A percentile compares a stretch with the other conserved stretches of the same genome.
phyloP scores from a whole-genome alignment of 2,329 filamentous ascomycete species.

The Sporothrix variecibatus region DNA sequence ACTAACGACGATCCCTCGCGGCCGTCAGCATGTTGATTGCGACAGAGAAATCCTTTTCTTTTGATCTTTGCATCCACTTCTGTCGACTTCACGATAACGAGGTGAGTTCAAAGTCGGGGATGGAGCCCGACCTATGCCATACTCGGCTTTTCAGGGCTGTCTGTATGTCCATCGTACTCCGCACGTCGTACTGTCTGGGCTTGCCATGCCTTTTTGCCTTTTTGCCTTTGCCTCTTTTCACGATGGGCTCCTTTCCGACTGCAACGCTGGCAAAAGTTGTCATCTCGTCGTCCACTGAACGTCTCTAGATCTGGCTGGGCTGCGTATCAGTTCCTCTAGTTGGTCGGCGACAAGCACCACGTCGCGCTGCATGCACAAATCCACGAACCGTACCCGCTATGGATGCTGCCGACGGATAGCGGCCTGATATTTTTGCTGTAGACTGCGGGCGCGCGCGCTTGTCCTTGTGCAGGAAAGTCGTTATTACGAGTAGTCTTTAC shows the following conservation, averaged over 20 bases:
- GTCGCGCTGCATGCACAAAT: background rate
- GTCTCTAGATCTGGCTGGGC: background rate
- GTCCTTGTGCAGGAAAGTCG: background rate
- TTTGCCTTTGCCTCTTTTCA: background rate
- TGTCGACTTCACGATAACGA: background rate
- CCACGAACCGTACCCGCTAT: background rate
- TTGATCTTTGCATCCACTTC: background rate
- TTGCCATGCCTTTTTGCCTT: background rate
- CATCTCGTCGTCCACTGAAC: background rate
- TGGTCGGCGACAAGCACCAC: background rate
- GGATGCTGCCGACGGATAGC: conserved; percentile 17
- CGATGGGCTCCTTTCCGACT: background rate
- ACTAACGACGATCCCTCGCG: background rate
- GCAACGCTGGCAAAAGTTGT: background rate
- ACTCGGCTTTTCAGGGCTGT: no score
- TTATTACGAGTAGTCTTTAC: conserved; percentile 11
- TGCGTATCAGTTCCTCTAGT: background rate
- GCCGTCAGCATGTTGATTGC: background rate
- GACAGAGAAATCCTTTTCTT: background rate
- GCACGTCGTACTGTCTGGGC: background rate
- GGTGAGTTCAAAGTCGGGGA: background rate
- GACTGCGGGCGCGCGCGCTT: background rate
- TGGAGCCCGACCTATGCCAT: background rate
- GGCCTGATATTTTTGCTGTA: background rate
- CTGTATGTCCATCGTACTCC: no score